phyloP scores from a whole-genome alignment of 805 yeast genomes.

The Dipodascus geniculatus region DNA sequence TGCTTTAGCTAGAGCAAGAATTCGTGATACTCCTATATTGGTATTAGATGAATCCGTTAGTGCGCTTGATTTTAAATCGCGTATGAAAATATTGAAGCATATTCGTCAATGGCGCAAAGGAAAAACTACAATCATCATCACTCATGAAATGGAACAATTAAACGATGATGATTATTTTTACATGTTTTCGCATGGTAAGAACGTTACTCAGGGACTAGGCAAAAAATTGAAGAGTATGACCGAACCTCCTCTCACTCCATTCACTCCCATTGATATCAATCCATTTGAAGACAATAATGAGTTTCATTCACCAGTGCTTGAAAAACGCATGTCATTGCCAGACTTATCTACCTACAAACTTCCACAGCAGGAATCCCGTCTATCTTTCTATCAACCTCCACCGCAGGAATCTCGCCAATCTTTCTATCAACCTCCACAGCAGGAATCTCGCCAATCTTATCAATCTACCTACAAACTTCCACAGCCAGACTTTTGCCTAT shows the following conservation, averaged over 20 bases:
- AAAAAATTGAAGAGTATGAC: conserved; percentile 5
- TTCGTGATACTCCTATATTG: conserved; percentile 63
- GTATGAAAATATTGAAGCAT: conserved; percentile 34
- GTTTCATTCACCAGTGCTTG: neutral
- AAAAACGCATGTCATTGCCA: neutral
- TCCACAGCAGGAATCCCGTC: too few relatives aligned
- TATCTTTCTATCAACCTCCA: too few relatives aligned
- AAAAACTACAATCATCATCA: conserved; percentile 67
- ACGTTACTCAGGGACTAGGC: conserved; percentile 21
- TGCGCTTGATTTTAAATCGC: conserved; percentile 54
- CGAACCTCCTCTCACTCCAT: neutral
- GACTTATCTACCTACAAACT: neutral
- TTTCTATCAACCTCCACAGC: too few relatives aligned
- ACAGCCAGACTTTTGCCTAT: too few relatives aligned
- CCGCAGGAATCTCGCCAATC: too few relatives aligned
- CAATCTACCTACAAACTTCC: too few relatives aligned
- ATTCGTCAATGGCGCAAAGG: conserved; percentile 50
- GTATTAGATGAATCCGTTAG: conserved; percentile 80
- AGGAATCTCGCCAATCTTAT: too few relatives aligned
- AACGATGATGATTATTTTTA: conserved; percentile 44
- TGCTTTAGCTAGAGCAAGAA: conserved; percentile 70
- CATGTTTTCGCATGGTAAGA: conserved; percentile 46
- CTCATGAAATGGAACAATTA: conserved; percentile 64
- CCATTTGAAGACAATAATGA: neutral
- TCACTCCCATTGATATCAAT: neutral